phyloP scores from a whole-genome alignment of 148 eudicot species.

The Vaccinium vitisidaea region DNA sequence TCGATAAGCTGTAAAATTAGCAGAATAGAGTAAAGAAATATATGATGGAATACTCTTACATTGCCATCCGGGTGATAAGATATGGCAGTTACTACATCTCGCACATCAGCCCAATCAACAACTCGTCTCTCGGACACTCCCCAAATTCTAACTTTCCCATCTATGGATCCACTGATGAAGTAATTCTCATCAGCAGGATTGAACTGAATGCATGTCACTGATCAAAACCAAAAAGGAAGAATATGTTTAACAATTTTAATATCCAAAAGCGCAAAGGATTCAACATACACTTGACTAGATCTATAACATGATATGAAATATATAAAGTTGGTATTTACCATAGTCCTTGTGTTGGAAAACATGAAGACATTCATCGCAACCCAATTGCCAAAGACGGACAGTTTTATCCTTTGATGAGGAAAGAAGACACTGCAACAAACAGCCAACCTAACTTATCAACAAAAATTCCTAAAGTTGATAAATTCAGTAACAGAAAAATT shows the following conservation, averaged over 20 bases:
- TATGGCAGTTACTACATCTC: constrained; percentile 66
- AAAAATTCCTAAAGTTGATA: neutral
- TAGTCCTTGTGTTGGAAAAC: constrained; percentile 65
- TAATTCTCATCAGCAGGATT: constrained; percentile 60
- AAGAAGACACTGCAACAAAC: constrained; percentile 60
- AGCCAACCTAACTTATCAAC: neutral
- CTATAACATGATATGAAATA: neutral
- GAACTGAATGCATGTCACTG: constrained; percentile 90
- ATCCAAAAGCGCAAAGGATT: neutral
- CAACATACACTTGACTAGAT: neutral
- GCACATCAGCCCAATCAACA: constrained; percentile 70
- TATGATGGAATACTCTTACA: constrained; percentile 32
- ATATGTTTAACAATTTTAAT: neutral
- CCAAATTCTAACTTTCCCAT: constrained; percentile 88
- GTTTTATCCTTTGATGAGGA: constrained; percentile 81
- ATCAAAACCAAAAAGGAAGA: constrained; percentile 13
- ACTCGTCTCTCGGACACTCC: constrained; percentile 57
- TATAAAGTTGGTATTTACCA: constrained; percentile 41
- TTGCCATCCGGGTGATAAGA: constrained; percentile 80
- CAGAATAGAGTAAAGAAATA: neutral
- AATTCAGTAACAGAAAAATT: neutral
- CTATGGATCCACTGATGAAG: constrained; percentile 87
- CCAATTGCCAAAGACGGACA: constrained; percentile 78
- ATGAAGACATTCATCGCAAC: constrained; percentile 49
- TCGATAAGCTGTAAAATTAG: neutral